These are phyloP conservation scores for Ramichloridium luteum DNA, from an alignment of 2,329 filamentous ascomycete species.

Conservation along the genomic window DNA sequence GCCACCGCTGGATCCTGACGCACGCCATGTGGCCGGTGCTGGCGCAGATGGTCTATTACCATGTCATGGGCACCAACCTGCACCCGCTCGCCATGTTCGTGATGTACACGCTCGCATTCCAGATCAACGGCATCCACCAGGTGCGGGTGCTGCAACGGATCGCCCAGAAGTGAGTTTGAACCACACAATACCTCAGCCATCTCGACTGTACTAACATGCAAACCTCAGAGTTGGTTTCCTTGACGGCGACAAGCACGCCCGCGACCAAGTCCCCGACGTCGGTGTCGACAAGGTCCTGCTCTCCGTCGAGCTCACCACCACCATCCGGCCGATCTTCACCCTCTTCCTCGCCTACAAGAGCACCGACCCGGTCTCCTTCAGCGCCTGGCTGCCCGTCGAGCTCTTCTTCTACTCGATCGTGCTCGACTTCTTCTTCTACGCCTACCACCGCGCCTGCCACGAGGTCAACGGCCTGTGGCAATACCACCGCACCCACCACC, in stretches of 20 bases:
- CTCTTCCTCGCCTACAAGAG: constrained; percentile 13
- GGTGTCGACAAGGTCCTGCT: constrained; percentile 11
- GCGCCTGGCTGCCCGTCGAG: constrained; percentile 28
- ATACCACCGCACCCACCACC: constrained; percentile 35
- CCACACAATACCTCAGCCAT: neutral
- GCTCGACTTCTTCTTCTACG: constrained; percentile 36
- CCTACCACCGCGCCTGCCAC: constrained; percentile 34
- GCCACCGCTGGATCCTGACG: constrained; percentile 29
- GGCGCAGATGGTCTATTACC: constrained; percentile 27
- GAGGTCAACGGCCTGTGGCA: constrained; percentile 31
- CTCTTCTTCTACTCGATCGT: constrained; percentile 32
- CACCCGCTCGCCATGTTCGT: constrained; percentile 22
- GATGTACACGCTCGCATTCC: constrained; percentile 29
- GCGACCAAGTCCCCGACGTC: constrained; percentile 32
- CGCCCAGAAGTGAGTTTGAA: constrained; percentile 23
- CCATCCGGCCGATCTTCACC: constrained; percentile 12
- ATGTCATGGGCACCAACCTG: constrained; percentile 23
- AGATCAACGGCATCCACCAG: constrained; percentile 29
- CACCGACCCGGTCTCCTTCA: constrained; percentile 15
- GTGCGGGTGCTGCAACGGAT: constrained; percentile 27
- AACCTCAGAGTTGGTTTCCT: constrained; percentile 24
- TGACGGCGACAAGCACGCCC: constrained; percentile 32
- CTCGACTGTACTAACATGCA: neutral
- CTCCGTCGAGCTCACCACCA: constrained; percentile 12
- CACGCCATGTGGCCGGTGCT: constrained; percentile 27